Evolutionary conservation across 176 grass and related monocot species (phyloP).

Genomic region (Zoysia japonica): DNA sequence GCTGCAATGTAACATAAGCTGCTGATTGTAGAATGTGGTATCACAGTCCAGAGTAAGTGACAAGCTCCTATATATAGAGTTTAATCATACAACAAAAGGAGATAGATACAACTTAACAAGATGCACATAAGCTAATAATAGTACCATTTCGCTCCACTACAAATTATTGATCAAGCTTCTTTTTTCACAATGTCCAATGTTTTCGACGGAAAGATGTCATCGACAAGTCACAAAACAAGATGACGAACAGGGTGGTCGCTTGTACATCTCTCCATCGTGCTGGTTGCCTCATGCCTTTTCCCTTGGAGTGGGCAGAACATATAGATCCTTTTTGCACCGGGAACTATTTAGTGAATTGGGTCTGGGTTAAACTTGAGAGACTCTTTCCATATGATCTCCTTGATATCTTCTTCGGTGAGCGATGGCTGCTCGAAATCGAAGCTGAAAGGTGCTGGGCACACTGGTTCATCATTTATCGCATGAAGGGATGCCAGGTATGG

Average conservation of each 20-base stretch:
- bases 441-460: constrained; percentile 80
- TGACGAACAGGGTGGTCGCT: not conserved
- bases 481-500: constrained; percentile 90
- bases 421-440: constrained; percentile 96
- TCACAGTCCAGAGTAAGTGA: constrained; percentile 28
- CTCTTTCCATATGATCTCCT: constrained; percentile 95
- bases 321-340: not conserved
- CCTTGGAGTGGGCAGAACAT: constrained; percentile 10
- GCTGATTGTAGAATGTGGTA: constrained; percentile 19
- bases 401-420: constrained; percentile 92
- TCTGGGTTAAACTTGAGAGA: constrained; percentile 94
- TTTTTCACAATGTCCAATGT: constrained; percentile 39
- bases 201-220: not conserved
- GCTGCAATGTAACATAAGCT: constrained; percentile 27
- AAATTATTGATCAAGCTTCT: constrained; percentile 59
- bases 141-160: constrained; percentile 30
- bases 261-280: not conserved
- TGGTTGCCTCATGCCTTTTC: constrained; percentile 31
- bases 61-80: not conserved
- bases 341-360: constrained; percentile 49
- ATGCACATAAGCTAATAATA: constrained; percentile 33
- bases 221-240: constrained; percentile 33
- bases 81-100: constrained; percentile 41
- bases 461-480: constrained; percentile 78
- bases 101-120: constrained; percentile 43